Base-by-base conservation (phyloP, 2,329 filamentous ascomycete genomes). In the Teratosphaeria destructans region DNA sequence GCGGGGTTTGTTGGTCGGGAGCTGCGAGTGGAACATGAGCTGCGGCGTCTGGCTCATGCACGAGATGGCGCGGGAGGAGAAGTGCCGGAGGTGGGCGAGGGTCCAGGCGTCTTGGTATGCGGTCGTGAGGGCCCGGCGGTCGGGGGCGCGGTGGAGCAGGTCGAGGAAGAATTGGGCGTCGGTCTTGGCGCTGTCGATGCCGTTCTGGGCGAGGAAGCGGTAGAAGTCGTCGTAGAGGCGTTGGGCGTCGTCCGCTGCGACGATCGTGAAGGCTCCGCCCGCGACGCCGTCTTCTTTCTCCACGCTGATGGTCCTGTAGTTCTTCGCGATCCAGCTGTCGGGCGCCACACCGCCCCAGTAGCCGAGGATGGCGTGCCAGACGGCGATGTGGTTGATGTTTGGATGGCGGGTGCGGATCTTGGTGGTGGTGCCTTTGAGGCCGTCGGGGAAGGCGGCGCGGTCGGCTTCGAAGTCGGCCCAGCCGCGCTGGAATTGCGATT, bases 41-140 rank as follows among this genome's bases (percentile, higher is more conserved):
- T 92, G 87, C 0, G 94, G 94, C 2, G 87, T 82, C 72, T 94
- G 89, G 0, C 91, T 94, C 92, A 97, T 97, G 84, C 94, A 97
- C 3, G 89, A 93, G 56, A 96, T 95, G 5, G 86, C 84, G 66
- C 85, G 87, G 55, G 82, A 84, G 66, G 84, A 83, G 69, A 99
- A 94, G 70, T 95, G 82, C 11, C 86, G 86, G 8, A 95, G 80
- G 8, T 86, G 85, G 1, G 89, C 84, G 58, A 91, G 82, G 1
- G 83, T 85, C 92, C 92, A 97, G 7, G 89, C 88, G 70, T 95
- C 89, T 63, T 94, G 86, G 67, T 96, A 96, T 2, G 85, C 77
- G 7, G 81, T 81, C 54, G 85, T 90, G 39, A 96, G 82, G 8
- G 83, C 79, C 37, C 84, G 82, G n/a, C 93, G 85, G 67, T 85